Evolutionary conservation across 2,329 filamentous ascomycete species (phyloP).

Genomic region (Cryphonectria naterciae): DNA sequence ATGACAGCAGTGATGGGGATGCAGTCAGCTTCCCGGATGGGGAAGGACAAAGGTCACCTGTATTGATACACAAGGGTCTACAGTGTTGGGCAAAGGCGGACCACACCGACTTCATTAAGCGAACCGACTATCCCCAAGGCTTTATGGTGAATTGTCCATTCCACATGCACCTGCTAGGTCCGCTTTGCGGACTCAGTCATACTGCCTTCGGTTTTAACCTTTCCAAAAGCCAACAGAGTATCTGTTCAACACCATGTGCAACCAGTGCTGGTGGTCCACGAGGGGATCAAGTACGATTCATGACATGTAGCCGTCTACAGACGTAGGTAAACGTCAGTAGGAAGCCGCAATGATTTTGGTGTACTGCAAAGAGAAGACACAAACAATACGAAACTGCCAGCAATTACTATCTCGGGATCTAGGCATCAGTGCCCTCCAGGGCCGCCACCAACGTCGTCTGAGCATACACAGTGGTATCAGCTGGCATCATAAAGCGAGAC

Average conservation of each 20-base stretch:
- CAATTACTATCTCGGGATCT: not conserved
- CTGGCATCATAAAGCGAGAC: no score
- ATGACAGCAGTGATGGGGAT: not conserved
- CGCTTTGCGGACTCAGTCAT: not conserved
- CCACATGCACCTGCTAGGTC: not conserved
- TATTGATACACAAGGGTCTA: slow-evolving; percentile 1
- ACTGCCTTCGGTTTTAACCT: not conserved
- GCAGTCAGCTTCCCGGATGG: not conserved
- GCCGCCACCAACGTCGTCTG: no score
- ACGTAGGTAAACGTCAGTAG: not conserved
- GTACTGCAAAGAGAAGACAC: not conserved
- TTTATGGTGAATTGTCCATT: not conserved
- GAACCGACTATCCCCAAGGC: not conserved
- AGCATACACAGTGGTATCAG: no score
- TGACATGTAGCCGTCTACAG: not conserved
- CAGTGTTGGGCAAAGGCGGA: not conserved
- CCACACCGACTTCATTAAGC: not conserved
- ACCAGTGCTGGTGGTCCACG: not conserved
- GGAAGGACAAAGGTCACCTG: not conserved
- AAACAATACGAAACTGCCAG: not conserved
- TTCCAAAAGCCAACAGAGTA: not conserved
- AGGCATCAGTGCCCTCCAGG: no score
- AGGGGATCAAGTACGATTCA: not conserved
- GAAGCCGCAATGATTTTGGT: not conserved
- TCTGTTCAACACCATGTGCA: no score